Evolutionary conservation across 768 basidiomycete genomes (phyloP), one percentile per base, ranked within the genome.

Genomic region (Neoboletus brunneissimus): DNA sequence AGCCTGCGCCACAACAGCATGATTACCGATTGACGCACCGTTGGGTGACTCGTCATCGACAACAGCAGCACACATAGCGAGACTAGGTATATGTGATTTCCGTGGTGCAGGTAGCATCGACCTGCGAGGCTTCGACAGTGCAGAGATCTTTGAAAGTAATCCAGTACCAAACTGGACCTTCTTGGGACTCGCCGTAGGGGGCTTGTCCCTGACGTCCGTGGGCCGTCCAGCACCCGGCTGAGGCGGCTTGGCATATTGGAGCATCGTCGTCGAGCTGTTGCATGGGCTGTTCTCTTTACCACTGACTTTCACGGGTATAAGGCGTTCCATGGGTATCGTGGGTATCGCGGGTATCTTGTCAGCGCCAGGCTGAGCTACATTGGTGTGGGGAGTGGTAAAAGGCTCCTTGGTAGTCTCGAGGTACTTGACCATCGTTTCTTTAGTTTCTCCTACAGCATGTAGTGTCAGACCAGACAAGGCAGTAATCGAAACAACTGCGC

Each of bases 201-300:
- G 23, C 22, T 25, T 37, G 18, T 37, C 35, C 0, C 18, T n/a
- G 23, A 37, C 48, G 23, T 37, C 23, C 23, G 48, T 18, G 16
- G 56, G 56, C 34, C 10, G 16, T 41, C 51, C 62, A 49, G 45
- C 38, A 48, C 49, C 29, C 22, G 44, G 45, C 51, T 56, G 56
- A 32, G n/a, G 34, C 43, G n/a, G 11, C 18, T 55, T 37, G 32
- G 38, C 43, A 43, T 48, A 4, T 22, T 34, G 55, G 51, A 41
- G 9, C 45, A 52, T 57, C 56, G 34, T 47, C 22, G 38, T 59
- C 40, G 44, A 32, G 47, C 52, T 29, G 3, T 42, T 44, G 44
- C 42, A 40, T 37, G 53, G 2, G 22, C 31, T 43, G 40, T 67
- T 67, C 48, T 67, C 67, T 38, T 69, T 61, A 23, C 47, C 47